phyloP scores from a whole-genome alignment of 2,329 filamentous ascomycete species.

The Tolypocladium guangdongense region DNA sequence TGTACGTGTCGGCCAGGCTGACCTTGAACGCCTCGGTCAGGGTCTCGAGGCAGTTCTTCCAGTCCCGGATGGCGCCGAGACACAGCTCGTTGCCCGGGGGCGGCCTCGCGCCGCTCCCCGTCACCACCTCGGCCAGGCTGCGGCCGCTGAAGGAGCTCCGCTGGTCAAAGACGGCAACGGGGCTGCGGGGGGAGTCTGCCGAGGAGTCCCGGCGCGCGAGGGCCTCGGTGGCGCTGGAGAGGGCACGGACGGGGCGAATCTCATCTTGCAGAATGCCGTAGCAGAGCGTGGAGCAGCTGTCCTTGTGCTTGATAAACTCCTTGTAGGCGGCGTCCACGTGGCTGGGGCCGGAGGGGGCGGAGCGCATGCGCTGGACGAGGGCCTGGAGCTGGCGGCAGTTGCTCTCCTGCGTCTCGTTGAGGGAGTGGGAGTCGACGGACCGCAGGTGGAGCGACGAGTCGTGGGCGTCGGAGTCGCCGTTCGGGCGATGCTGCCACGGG shows the following conservation, averaged over 20 bases:
- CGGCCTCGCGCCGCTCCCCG: constrained; percentile 11
- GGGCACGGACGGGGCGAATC: constrained; percentile 16
- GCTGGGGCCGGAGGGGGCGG: constrained; percentile 19
- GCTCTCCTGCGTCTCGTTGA: constrained; percentile 18
- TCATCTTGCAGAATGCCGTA: constrained; percentile 28
- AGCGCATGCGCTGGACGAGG: constrained; percentile 24
- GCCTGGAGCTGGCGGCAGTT: constrained; percentile 23
- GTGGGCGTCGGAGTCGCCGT: constrained; percentile 13
- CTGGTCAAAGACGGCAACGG: constrained; percentile 18
- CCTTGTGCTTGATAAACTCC: constrained; percentile 29
- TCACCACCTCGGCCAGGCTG: constrained; percentile 21
- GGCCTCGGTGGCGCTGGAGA: constrained; percentile 11
- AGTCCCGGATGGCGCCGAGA: constrained; percentile 30
- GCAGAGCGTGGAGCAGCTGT: constrained; percentile 29
- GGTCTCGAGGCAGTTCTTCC: constrained; percentile 30
- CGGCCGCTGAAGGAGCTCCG: constrained; percentile 26
- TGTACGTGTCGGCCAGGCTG: constrained; percentile 34
- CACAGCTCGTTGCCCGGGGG: constrained; percentile 18
- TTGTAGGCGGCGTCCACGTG: constrained; percentile 33
- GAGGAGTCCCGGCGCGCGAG: constrained; percentile 16
- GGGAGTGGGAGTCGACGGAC: constrained; percentile 12
- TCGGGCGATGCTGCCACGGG: neutral
- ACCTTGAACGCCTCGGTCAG: constrained; percentile 29
- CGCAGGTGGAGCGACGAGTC: constrained; percentile 16
- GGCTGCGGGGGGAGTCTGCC: constrained; percentile 20